A percentile compares a stretch with the other conserved stretches of the same genome.
phyloP scores from a whole-genome alignment of 371 early-diverging fungal species.

The Mortierella sp. region DNA sequence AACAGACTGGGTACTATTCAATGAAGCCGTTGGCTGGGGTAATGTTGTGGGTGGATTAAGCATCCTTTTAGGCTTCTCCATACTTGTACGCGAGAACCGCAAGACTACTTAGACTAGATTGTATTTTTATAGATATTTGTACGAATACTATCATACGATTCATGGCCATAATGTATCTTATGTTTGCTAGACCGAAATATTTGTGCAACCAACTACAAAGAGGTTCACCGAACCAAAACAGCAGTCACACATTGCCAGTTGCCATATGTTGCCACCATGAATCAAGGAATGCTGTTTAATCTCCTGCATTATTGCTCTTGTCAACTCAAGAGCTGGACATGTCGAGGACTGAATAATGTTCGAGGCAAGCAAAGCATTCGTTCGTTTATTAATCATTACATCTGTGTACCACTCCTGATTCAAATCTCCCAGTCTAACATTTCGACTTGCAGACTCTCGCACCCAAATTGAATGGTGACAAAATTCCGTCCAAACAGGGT shows the following conservation, averaged over 20 bases:
- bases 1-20: conserved; percentile 55
- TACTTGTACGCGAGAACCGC: conserved; percentile 52
- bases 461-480: conserved; percentile 41
- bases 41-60: conserved; percentile 55
- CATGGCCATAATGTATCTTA: too few species aligned
- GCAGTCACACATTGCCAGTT: too few species aligned
- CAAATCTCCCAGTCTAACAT: not conserved
- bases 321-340: conserved; percentile 9
- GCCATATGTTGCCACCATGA: not conserved
- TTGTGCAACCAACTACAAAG: too few species aligned
- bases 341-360: conserved; percentile 35
- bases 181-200: too few species aligned
- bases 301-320: not conserved
- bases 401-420: not conserved
- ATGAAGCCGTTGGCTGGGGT: conserved; percentile 38
- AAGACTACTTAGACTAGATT: conserved; percentile 16
- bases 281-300: too few species aligned
- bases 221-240: too few species aligned
- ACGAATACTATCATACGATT: too few species aligned
- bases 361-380: conserved; percentile 19
- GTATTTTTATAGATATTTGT: too few species aligned
- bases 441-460: conserved; percentile 15
- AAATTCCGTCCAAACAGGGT: conserved; percentile 12
- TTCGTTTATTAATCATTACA: not conserved
- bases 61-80: conserved; percentile 55